Percentiles rank a stretch among this genome's conserved stretches.
Conservation (phyloP, 805 yeast species). For the Lipomyces oligophaga region DNA sequence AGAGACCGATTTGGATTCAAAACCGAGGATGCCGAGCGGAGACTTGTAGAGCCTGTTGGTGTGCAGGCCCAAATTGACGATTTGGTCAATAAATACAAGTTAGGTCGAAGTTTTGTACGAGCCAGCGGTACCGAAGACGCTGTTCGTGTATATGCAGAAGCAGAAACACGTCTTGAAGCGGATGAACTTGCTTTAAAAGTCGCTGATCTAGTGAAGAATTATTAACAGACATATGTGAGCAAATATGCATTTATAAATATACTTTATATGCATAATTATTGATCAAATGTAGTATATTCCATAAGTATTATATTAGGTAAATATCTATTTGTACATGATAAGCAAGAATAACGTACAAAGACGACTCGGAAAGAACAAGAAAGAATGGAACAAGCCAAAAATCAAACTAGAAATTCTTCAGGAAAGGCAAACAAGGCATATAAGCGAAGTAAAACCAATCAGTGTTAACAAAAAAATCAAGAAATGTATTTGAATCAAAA, state of each 20-base stretch:
- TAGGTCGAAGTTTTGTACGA: slow-evolving; percentile 87
- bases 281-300: no score
- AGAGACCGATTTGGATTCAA: slow-evolving; percentile 72
- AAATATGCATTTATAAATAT: no score
- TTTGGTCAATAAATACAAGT: slow-evolving; percentile 50
- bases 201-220: slow-evolving; percentile 29
- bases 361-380: no score
- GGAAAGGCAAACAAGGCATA: no score
- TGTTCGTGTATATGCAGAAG: slow-evolving; percentile 92
- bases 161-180: slow-evolving; percentile 51
- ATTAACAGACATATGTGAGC: neutral
- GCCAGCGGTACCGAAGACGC: slow-evolving; percentile 99
- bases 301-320: no score
- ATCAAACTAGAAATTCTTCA: no score
- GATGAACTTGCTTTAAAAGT: slow-evolving; percentile 43
- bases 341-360: no score
- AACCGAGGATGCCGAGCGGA: slow-evolving; percentile 89
- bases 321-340: no score
- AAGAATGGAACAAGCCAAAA: no score
- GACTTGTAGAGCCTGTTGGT: slow-evolving; percentile 69
- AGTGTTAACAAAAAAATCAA: no score
- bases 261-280: no score
- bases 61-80: slow-evolving; percentile 70
- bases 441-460: no score
- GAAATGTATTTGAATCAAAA: neutral